phyloP scores from a whole-genome alignment of 495 filamentous ascomycete species.

The Xylaria acuta region DNA sequence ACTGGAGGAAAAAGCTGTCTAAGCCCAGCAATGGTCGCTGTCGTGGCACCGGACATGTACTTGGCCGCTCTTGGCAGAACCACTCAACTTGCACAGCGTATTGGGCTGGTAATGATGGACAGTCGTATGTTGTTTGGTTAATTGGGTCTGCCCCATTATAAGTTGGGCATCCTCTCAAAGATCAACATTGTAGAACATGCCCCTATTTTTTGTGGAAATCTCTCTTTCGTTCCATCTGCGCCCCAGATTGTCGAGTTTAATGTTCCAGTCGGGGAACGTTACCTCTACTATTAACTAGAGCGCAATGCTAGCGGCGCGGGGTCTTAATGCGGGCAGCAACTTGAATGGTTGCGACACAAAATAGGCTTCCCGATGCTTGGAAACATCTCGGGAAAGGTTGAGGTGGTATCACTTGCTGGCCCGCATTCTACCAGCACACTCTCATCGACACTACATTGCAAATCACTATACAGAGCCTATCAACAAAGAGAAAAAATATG shows the following conservation, averaged over 20 bases:
- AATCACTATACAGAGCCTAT: neutral
- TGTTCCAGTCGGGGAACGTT: neutral
- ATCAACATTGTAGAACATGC: neutral
- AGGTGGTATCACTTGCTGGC: neutral
- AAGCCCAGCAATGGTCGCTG: neutral
- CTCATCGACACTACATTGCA: neutral
- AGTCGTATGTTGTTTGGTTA: neutral
- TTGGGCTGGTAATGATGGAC: neutral
- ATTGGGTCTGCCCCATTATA: neutral
- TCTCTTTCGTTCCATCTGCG: neutral
- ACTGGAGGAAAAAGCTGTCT: neutral
- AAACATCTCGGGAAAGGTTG: neutral
- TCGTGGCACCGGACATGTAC: slow-evolving; percentile 8
- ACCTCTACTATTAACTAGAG: neutral
- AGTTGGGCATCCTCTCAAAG: neutral
- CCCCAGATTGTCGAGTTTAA: neutral
- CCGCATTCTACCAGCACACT: neutral
- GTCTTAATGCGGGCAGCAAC: slow-evolving; percentile 2
- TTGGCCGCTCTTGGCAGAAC: neutral
- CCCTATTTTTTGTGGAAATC: neutral
- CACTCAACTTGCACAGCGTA: neutral
- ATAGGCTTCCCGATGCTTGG: neutral
- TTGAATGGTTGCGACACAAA: neutral
- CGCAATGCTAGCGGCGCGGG: neutral
- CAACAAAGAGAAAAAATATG: neutral